phyloP scores from a whole-genome alignment of 345 rosid species.

The rapeseed (Brassica napus) region Da-Ae NC_063437.1:11001001-11001500 shows the following conservation, averaged over 20 bases:
- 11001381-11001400: constrained; percentile 7
- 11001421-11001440: background rate
- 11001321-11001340: constrained; percentile 39
- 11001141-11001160: constrained; percentile 87
- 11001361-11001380: background rate
- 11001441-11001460: background rate
- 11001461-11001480: background rate
- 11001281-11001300: constrained; percentile 67
- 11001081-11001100: background rate
- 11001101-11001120: background rate
- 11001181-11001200: constrained; percentile 68
- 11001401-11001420: background rate
- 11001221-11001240: constrained; percentile 76
- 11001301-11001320: constrained; percentile 45
- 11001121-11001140: constrained; percentile 48
- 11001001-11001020: constrained; percentile 55
- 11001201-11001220: constrained; percentile 58
- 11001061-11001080: background rate
- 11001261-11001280: constrained; percentile 71
- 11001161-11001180: constrained; percentile 65
- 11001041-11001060: constrained; percentile 61
- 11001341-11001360: background rate
- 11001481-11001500: background rate
- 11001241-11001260: constrained; percentile 66
- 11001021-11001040: constrained; percentile 78